Conservation (phyloP, 768 basidiomycete species). For the Boletus edulis region DNA sequence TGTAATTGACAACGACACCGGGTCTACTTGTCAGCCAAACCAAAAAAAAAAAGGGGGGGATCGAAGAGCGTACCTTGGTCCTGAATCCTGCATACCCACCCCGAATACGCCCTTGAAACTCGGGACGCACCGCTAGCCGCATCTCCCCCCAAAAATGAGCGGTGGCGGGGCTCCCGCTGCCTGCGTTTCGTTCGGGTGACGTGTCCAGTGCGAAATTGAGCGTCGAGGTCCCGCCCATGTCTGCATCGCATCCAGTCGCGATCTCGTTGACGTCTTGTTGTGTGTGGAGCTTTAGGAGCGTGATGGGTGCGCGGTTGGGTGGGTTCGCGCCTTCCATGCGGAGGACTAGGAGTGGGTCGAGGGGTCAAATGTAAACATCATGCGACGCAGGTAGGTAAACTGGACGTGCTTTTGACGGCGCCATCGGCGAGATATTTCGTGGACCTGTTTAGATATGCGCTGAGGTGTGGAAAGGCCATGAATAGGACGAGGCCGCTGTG, state of each 20-base stretch:
- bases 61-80: constrained; percentile 56
- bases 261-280: constrained; percentile 56
- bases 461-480: constrained; percentile 28
- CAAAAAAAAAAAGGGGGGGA: too few relatives aligned
- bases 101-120: constrained; percentile 65
- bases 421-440: constrained; percentile 39
- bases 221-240: constrained; percentile 83
- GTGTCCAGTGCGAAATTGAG: constrained; percentile 73
- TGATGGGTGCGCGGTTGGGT: constrained; percentile 57
- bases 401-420: constrained; percentile 39
- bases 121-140: constrained; percentile 63
- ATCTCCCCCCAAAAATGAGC: constrained; percentile 82
- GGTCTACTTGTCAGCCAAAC: too few relatives aligned
- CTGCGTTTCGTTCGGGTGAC: constrained; percentile 42
- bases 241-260: constrained; percentile 81
- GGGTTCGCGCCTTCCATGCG: constrained; percentile 75
- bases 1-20: too few relatives aligned
- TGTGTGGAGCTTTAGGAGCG: constrained; percentile 65
- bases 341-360: constrained; percentile 45
- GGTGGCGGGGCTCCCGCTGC: constrained; percentile 49
- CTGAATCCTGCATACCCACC: constrained; percentile 91
- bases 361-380: constrained; percentile 5
- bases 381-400: constrained; percentile 7
- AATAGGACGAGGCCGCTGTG: neutral
- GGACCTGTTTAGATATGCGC: constrained; percentile 38